A percentile compares a stretch with the other conserved stretches of the same genome.
Conservation (phyloP, 345 rosid species). For the Rhodamnia argentea region DNA sequence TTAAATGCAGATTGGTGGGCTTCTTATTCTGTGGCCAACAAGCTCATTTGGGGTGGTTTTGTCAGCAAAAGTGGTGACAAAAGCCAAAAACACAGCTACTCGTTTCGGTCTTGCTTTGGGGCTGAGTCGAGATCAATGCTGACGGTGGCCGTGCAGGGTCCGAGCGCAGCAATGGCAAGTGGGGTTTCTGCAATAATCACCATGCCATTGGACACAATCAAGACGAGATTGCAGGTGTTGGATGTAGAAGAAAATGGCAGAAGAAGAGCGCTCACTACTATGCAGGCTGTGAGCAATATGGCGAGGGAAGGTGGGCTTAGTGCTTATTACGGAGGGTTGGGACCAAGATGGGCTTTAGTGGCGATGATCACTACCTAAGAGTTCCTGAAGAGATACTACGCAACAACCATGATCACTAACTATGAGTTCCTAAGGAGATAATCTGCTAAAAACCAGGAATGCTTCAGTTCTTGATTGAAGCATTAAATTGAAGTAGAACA, state of each 20-base stretch:
- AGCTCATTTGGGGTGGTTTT: conserved; percentile 50
- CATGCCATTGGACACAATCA: conserved; percentile 82
- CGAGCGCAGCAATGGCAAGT: conserved; percentile 76
- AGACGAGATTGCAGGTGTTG: conserved; percentile 76
- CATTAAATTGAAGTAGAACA: background rate
- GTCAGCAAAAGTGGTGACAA: conserved; percentile 10
- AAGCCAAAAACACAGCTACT: conserved; percentile 12
- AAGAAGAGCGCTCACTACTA: conserved; percentile 45
- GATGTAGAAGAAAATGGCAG: conserved; percentile 61
- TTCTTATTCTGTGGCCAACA: conserved; percentile 67
- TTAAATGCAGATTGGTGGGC: conserved; percentile 91
- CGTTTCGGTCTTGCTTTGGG: background rate
- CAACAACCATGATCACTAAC: conserved; percentile 82
- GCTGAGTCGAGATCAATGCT: conserved; percentile 27
- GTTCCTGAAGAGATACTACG: conserved; percentile 69
- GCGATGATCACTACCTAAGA: conserved; percentile 85
- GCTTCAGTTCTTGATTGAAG: background rate
- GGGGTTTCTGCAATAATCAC: conserved; percentile 72
- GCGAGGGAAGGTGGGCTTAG: conserved; percentile 64
- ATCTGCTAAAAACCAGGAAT: conserved; percentile 43
- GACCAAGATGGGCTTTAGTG: conserved; percentile 94
- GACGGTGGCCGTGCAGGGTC: conserved; percentile 44
- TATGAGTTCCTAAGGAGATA: conserved; percentile 73
- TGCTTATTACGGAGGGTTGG: conserved; percentile 81
- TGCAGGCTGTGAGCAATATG: conserved; percentile 46